A percentile compares a stretch with the other conserved stretches of the same genome.
These are phyloP conservation scores for Cetraspora pellucida DNA, from an alignment of 192 early-diverging fungal genomes.

Conservation along the genomic window DNA sequence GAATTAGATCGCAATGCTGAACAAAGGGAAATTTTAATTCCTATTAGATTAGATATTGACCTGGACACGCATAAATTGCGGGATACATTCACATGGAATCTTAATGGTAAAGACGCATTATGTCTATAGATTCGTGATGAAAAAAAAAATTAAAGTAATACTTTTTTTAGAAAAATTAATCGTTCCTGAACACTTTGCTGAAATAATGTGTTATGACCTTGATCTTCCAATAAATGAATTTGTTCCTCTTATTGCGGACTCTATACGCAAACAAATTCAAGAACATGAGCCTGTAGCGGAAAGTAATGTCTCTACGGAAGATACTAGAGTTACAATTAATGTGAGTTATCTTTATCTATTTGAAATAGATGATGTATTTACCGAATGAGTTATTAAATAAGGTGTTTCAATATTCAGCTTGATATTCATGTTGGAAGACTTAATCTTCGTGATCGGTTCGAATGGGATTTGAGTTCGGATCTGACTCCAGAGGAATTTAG, in stretches of 20 bases:
- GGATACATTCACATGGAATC: conserved; percentile 93
- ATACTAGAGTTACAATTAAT: conserved; percentile 52
- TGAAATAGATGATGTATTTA: too few species aligned
- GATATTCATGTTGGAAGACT: conserved; percentile 83
- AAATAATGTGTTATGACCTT: conserved; percentile 79
- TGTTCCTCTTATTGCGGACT: conserved; percentile 54
- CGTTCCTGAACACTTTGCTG: conserved; percentile 84
- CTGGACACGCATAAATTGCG: conserved; percentile 81
- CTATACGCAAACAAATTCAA: conserved; percentile 61
- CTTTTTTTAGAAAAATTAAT: conserved; percentile 62
- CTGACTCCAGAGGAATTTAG: conserved; percentile 76
- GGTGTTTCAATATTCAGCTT: conserved; percentile 48
- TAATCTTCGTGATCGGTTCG: conserved; percentile 84
- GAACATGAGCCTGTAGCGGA: conserved; percentile 60
- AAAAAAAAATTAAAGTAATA: not conserved
- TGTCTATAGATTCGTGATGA: not conserved
- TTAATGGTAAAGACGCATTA: conserved; percentile 62
- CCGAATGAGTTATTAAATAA: not conserved
- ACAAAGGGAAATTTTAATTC: conserved; percentile 76
- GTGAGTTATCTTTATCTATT: conserved; percentile 42
- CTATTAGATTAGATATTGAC: conserved; percentile 91
- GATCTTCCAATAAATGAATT: conserved; percentile 58
- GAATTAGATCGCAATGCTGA: conserved; percentile 60
- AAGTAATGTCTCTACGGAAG: conserved; percentile 46
- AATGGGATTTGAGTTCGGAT: conserved; percentile 83